Evolutionary conservation across 129 eudicot genomes (phyloP), one percentile per base, ranked within the genome.

Genomic region (Lactuca saligna): DNA sequence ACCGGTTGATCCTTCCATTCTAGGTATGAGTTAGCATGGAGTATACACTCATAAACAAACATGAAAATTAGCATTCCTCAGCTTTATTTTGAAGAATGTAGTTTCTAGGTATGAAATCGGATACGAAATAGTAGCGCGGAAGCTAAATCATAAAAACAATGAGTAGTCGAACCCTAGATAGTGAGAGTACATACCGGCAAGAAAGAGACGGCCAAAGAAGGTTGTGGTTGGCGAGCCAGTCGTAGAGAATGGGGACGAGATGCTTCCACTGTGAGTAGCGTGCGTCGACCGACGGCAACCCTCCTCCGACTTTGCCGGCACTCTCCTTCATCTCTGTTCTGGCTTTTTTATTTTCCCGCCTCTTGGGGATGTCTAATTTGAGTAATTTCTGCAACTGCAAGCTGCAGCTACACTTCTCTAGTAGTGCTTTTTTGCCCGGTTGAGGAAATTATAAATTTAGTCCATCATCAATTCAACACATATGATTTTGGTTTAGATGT

Each of bases 201-300:
- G 97, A 90, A 44, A 90, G 95, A 35, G 97, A 90, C 48, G 97
- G 97, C 97, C 97, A 90, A 7, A 87, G 51, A 72, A 90, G 97
- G 65, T 90, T 90, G 82, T 90, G 97, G 53, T 90, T 90, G n/a
- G 95, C 88, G 6, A 87, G 66, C 97, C 91, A 90, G 50, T 90
- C 97, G 84, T 90, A 90, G 29, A 90, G 89, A 12, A 90, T 83
- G 0, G 97, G 97, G 17, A 90, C 87, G 6, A 87, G 83, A 12
- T 83, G 80, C 73, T 90, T 90, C 97, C 97, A 90, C 49, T 90
- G 91, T 0, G 76, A 53, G 70, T 90, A 90, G 0, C 88, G 78
- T 7, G 82, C 85, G 66, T 90, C 89, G 41, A 80, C 85, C 58
- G 96, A n/a, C 63, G 77, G 35, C 69, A 7, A 66, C 6, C 65